Evolutionary conservation across 164 flowering plant genomes (phyloP).

Genomic region (grape (Vitis vinifera)): DNA sequence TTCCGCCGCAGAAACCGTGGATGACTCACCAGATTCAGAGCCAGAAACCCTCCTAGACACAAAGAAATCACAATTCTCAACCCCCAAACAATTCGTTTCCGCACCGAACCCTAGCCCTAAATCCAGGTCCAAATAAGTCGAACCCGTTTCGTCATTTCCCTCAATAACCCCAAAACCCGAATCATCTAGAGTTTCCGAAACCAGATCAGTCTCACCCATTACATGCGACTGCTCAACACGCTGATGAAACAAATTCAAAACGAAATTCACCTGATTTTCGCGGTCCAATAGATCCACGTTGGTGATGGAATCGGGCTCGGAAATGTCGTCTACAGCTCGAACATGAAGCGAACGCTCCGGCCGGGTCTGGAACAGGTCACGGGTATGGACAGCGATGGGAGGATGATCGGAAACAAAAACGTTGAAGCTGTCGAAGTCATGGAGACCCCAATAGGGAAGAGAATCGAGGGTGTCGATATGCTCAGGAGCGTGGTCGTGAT

Average conservation of each 20-base stretch:
- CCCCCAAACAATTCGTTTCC: constrained; percentile 13
- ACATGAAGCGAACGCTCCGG: neutral
- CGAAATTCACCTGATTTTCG: constrained; percentile 56
- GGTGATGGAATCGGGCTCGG: constrained; percentile 32
- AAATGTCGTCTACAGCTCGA: constrained; percentile 3
- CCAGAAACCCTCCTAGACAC: constrained; percentile 29
- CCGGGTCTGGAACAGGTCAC: constrained; percentile 2
- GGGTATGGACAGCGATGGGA: neutral
- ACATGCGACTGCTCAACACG: constrained; percentile 39
- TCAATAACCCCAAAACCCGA: constrained; percentile 41
- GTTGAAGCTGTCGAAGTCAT: too few species aligned
- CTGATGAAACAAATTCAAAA: constrained; percentile 59
- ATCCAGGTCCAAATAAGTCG: constrained; percentile 33
- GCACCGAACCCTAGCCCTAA: constrained; percentile 28
- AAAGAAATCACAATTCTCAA: constrained; percentile 32
- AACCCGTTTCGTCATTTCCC: constrained; percentile 29
- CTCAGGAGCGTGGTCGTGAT: too few species aligned
- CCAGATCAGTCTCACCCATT: constrained; percentile 9
- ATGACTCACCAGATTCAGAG: constrained; percentile 23
- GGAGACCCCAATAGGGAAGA: too few species aligned
- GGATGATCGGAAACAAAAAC: constrained; percentile 6
- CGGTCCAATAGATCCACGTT: constrained; percentile 34
- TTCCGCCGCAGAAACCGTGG: constrained; percentile 7
- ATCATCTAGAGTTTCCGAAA: constrained; percentile 21
- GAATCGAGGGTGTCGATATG: too few species aligned